Evolutionary conservation across 148 eudicot genomes (phyloP).

Genomic region (Camellia granthamiana): DNA sequence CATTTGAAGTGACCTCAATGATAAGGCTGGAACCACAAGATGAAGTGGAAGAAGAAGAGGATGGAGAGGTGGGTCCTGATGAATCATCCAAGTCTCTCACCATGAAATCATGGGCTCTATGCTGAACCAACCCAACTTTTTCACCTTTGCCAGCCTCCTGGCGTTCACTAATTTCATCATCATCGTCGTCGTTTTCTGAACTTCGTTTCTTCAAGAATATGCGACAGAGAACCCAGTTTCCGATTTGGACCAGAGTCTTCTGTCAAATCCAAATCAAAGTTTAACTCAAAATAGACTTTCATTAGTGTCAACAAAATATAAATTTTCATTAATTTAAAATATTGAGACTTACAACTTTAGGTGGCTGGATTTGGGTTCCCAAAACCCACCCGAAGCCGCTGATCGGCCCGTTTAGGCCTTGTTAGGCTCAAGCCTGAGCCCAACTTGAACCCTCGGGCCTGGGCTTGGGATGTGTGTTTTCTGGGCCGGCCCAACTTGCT

Average conservation of each 20-base stretch:
- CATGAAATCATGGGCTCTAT: neutral
- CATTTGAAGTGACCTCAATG: constrained; percentile 32
- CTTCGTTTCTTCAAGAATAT: constrained; percentile 39
- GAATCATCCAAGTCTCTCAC: neutral
- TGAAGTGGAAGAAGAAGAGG: constrained; percentile 30
- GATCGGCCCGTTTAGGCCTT: too few relatives aligned
- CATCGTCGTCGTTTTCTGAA: neutral
- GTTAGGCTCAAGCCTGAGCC: too few relatives aligned
- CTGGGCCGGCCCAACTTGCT: too few relatives aligned
- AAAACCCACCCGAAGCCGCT: too few relatives aligned
- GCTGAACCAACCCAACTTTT: neutral
- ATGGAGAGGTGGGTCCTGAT: constrained; percentile 4
- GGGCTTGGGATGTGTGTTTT: too few relatives aligned
- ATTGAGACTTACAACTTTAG: too few relatives aligned
- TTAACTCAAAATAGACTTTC: too few relatives aligned
- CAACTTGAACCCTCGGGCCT: too few relatives aligned
- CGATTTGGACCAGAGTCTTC: constrained; percentile 26
- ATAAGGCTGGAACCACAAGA: constrained; percentile 40
- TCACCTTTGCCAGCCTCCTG: too few relatives aligned
- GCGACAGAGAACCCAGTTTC: constrained; percentile 54
- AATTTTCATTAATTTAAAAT: too few relatives aligned
- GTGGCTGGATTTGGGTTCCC: too few relatives aligned
- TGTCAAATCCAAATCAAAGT: constrained; percentile 9
- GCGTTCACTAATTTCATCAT: neutral
- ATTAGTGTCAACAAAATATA: too few relatives aligned